phyloP scores from a whole-genome alignment of 148 eudicot species.

The Vaccinium vitisidaea region DNA sequence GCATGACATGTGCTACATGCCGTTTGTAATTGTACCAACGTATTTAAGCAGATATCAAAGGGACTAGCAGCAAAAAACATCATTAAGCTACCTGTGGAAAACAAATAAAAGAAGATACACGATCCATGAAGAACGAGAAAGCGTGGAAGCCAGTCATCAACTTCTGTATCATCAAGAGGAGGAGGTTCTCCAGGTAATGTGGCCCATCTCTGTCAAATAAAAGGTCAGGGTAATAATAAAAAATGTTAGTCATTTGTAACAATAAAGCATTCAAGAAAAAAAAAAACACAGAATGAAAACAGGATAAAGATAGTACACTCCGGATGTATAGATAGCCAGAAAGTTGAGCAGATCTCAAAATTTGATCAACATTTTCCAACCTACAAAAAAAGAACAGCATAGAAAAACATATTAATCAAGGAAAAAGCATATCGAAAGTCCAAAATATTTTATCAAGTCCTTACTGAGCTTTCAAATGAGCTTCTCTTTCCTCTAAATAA shows the following conservation, averaged over 20 bases:
- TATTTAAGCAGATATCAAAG: neutral
- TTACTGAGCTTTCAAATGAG: constrained; percentile 89
- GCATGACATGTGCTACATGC: neutral
- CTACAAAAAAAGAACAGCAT: constrained; percentile 29
- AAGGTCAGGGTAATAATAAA: neutral
- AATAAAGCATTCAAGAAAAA: neutral
- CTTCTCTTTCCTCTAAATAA: constrained; percentile 76
- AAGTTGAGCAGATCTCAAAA: constrained; percentile 66
- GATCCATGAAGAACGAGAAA: constrained; percentile 85
- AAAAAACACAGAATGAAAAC: constrained; percentile 3
- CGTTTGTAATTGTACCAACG: neutral
- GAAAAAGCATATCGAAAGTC: neutral
- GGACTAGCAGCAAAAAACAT: neutral
- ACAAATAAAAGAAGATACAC: constrained; percentile 69
- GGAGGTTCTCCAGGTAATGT: constrained; percentile 94
- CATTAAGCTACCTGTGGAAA: constrained; percentile 62
- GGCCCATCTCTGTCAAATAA: constrained; percentile 74
- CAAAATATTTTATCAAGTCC: constrained; percentile 17
- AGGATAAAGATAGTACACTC: constrained; percentile 41
- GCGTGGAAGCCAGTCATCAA: constrained; percentile 97
- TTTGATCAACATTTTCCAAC: constrained; percentile 79
- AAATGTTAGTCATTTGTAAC: neutral
- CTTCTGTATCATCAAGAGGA: constrained; percentile 82
- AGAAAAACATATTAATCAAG: neutral
- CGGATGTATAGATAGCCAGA: constrained; percentile 78